phyloP scores from a whole-genome alignment of 495 filamentous ascomycete genomes.

The Thozetella sp. region DNA sequence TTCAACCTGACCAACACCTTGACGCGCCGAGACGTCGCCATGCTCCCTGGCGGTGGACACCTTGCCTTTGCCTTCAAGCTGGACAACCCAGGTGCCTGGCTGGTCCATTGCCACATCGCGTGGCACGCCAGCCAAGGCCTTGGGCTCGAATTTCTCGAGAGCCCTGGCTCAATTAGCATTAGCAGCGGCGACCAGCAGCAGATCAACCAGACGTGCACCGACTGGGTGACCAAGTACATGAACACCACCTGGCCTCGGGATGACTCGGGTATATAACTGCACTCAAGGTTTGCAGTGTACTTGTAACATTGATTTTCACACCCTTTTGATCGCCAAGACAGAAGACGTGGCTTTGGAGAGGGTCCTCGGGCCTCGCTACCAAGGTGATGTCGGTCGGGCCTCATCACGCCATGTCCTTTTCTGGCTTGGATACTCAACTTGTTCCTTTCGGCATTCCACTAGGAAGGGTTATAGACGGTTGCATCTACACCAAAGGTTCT shows the following conservation, averaged over 20 bases:
- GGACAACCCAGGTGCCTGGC: constrained; percentile 33
- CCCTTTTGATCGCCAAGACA: no score
- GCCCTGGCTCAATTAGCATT: neutral
- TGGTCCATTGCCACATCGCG: constrained; percentile 34
- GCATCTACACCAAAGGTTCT: neutral
- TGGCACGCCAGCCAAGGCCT: constrained; percentile 44
- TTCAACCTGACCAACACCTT: constrained; percentile 14
- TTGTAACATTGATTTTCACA: no score
- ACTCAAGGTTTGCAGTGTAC: no score
- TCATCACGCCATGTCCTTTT: no score
- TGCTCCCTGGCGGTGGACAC: constrained; percentile 27
- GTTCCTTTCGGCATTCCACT: neutral
- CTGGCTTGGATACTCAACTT: neutral
- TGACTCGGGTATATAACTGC: neutral
- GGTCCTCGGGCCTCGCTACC: no score
- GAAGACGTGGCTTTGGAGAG: no score
- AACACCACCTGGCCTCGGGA: constrained; percentile 1
- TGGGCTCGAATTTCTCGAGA: constrained; percentile 38
- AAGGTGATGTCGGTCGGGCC: no score
- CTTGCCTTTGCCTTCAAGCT: constrained; percentile 32
- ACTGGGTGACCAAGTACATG: neutral
- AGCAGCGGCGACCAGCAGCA: neutral
- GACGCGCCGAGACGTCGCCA: constrained; percentile 19
- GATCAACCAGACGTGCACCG: neutral
- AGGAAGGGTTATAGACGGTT: neutral